A percentile compares a stretch with the other conserved stretches of the same genome.
Evolutionary conservation across 331 rosid genomes (phyloP).

Genomic region (Spiraea crenata): DNA sequence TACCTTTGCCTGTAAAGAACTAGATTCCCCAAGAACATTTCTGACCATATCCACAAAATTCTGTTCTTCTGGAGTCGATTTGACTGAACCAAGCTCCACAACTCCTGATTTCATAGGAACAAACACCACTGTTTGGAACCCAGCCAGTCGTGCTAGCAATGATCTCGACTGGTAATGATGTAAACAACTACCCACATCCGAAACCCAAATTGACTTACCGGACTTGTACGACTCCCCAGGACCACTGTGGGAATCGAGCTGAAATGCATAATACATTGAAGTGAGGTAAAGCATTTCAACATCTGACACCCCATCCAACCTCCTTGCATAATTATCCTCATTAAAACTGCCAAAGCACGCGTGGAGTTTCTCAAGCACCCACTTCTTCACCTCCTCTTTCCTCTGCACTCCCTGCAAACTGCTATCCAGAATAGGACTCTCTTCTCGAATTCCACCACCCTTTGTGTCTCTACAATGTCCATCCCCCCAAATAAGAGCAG

Average conservation of each 20-base stretch:
- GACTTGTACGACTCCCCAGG: conserved; percentile 70
- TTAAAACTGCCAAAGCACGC: conserved; percentile 45
- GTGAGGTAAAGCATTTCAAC: conserved; percentile 69
- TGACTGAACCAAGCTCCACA: conserved; percentile 71
- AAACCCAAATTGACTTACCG: conserved; percentile 63
- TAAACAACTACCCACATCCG: conserved; percentile 47
- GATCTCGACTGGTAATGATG: conserved; percentile 64
- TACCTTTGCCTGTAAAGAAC: conserved; percentile 56
- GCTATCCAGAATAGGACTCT: conserved; percentile 18
- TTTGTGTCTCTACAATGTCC: conserved; percentile 59
- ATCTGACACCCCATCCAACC: conserved; percentile 49
- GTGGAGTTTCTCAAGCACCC: conserved; percentile 70
- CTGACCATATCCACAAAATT: conserved; percentile 51
- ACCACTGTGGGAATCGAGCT: conserved; percentile 49
- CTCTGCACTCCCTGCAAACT: conserved; percentile 38
- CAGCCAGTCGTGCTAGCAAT: conserved; percentile 55
- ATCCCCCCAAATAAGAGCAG: conserved; percentile 70
- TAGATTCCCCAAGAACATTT: conserved; percentile 54
- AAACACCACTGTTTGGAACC: conserved; percentile 71
- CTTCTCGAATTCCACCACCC: conserved; percentile 28
- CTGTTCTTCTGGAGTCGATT: conserved; percentile 63
- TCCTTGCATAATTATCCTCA: conserved; percentile 42
- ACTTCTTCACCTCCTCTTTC: conserved; percentile 48
- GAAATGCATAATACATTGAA: conserved; percentile 59
- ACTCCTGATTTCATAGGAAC: conserved; percentile 83